Evolutionary conservation across 805 yeast genomes (phyloP), one percentile per base, ranked within the genome.

Genomic region (Candida golubevii): DNA sequence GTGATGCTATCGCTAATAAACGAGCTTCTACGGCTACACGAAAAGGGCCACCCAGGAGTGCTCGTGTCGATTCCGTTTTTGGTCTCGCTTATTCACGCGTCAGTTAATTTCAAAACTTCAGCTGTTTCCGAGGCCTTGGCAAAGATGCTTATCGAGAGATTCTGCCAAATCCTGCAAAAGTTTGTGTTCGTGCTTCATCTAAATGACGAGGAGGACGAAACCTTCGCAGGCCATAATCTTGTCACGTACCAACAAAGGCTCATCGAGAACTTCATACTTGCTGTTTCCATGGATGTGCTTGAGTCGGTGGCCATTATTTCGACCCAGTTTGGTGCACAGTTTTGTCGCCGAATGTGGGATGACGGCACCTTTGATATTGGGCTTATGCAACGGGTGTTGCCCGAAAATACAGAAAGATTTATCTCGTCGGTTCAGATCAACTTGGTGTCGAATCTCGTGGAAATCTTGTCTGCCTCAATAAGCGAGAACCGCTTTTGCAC

Each of bases 81-180:
- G 11, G 56, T 83, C 2, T 70, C 85, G 0, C 53, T 85, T 33
- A 63, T 84, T 33, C 79, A 79, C 51, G 77, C 78, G 41, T 56
- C 79, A 1, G 59, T 83, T 6, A 70, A 62, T 15, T 86, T 80
- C 60, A 69, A 86, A 55, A 82, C 86, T 1, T 75, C 77, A 44
- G 89, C 91, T 0, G 69, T 82, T 1, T 67, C 65, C 15, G 61
- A 55, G 32, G 54, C 58, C 11, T 65, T 73, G 23, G 57, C 65
- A 3, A 35, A 42, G 18, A 31, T 34, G 2, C 45, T 64, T n/a
- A 42, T 61, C 4, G 37, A 35, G 7, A 41, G 37, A 15, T 44
- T 61, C 7, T 50, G 56, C 28, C 39, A 27, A 4, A 42, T 68
- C 2, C 48, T 62, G 26, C 26, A 39, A 4, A 45, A 50, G 14